A percentile compares a stretch with the other conserved stretches of the same genome.
Conservation (phyloP, 2,329 filamentous ascomycete species). For the Colletotrichum tofieldiae region DNA sequence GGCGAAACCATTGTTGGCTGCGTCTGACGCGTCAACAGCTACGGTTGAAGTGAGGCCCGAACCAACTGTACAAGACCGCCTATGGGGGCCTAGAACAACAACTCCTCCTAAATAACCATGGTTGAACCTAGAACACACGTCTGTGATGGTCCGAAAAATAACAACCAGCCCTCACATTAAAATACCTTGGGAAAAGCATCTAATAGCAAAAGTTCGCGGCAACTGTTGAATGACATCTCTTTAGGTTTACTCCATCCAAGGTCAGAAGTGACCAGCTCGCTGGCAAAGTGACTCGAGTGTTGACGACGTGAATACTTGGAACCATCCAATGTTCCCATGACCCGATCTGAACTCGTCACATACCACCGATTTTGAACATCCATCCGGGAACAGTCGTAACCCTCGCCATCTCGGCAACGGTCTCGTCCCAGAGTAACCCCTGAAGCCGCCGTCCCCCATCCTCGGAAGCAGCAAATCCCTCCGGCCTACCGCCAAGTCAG, state of each 20-base stretch:
- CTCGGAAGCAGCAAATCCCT: background rate
- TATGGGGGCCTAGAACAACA: too few species aligned
- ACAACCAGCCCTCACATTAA: background rate
- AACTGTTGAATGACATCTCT: background rate
- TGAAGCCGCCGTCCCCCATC: conserved; percentile 9
- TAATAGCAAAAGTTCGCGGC: background rate
- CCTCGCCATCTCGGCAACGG: conserved; percentile 5
- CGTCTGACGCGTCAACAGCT: too few species aligned
- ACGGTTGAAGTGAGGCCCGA: too few species aligned
- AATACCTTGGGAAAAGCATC: background rate
- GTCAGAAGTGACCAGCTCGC: too few species aligned
- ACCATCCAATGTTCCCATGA: too few species aligned
- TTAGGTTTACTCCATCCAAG: too few species aligned
- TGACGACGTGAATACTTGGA: too few species aligned
- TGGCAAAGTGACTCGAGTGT: too few species aligned
- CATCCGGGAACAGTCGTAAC: conserved; percentile 1
- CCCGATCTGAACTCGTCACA: too few species aligned
- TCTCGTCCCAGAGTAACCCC: conserved; percentile 19
- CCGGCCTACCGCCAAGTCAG: background rate
- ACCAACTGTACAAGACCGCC: too few species aligned
- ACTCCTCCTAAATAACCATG: too few species aligned
- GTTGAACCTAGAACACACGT: background rate
- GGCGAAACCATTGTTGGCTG: too few species aligned
- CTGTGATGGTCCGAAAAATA: background rate
- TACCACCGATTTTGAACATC: background rate